Conservation (phyloP, 2,329 filamentous ascomycete species). For the Colletotrichum viniferum region DNA sequence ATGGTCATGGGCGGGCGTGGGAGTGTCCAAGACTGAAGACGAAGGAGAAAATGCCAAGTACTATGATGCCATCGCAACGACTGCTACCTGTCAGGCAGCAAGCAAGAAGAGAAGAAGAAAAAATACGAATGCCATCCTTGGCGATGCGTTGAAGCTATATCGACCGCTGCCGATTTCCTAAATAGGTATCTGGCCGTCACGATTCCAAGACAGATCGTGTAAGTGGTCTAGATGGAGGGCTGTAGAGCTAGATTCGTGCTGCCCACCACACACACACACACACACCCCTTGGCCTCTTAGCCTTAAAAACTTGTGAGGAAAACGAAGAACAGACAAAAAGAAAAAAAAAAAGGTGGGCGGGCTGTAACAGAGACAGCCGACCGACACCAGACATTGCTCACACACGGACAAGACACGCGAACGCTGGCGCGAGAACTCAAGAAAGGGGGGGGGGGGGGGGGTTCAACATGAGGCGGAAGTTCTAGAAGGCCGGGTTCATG, state of each 20-base stretch:
- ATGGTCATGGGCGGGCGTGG: not conserved
- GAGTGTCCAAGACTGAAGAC: not conserved
- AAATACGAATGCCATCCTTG: not conserved
- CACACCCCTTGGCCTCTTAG: not conserved
- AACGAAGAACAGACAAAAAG: not conserved
- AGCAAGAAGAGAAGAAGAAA: not conserved
- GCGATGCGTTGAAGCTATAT: not conserved
- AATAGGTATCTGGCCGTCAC: not conserved
- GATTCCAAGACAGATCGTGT: not conserved
- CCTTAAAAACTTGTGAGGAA: not conserved
- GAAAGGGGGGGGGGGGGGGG: too few species aligned
- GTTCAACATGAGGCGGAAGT: not conserved
- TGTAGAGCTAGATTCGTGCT: not conserved
- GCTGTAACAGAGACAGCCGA: not conserved
- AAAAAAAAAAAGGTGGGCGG: not conserved
- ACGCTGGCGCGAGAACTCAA: not conserved
- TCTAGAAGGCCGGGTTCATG: conserved; percentile 2
- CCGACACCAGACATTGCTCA: not conserved
- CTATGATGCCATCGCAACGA: not conserved
- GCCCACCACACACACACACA: not conserved
- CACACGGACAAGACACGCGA: not conserved
- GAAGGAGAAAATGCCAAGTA: not conserved
- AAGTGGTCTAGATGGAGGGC: not conserved
- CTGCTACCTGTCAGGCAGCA: not conserved
- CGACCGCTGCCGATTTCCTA: not conserved